Evolutionary conservation across 345 rosid species (phyloP), one percentile per base, ranked within the genome.

Genomic region (Excoecaria agallocha): DNA sequence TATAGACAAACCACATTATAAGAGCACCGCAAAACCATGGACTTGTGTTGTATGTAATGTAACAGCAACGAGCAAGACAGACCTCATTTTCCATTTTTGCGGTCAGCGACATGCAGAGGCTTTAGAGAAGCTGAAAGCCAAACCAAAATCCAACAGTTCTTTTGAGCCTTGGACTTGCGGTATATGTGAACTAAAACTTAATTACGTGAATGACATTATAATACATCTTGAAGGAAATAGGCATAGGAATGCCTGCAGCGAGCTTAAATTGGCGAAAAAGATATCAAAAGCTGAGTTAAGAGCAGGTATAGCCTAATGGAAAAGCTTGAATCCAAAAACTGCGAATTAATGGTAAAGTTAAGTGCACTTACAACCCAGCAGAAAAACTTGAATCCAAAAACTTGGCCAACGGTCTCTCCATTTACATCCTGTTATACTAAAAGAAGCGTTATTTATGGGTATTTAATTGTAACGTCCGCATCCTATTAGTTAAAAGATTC

Each of bases 41-140:
- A 62, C 46, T 37, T 62, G 70, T 49, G 56, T 5, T 48, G 3
- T 67, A 13, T 67, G 70, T 50, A 5, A 67, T 9, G 56, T 16
- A 15, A 67, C 10, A 24, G 1, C 20, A 10, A 22, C 12, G 13
- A 7, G 57, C 13, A 49, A 48, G 57, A 13, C 3, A 16, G 57
- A 25, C 19, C 56, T 67, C 17, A 10, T 67, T 50, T 63, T 25
- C 12, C 87, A 84, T 69, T 46, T 81, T 45, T 48, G 5, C 49
- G 84, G 83, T 60, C 74, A 35, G 15, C 68, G 66, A n/a, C 86
- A 84, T 69, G 69, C 20, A 65, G 17, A 20, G 5, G 74, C 77
- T 30, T 41, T 37, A 7, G 69, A 69, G 22, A 70, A 38, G 54
- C 22, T 84, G 52, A 76, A 66, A 45, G 15, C 19, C 57, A 1